phyloP scores from a whole-genome alignment of 208 protist genomes.

The Crithidia expoeki region DNA sequence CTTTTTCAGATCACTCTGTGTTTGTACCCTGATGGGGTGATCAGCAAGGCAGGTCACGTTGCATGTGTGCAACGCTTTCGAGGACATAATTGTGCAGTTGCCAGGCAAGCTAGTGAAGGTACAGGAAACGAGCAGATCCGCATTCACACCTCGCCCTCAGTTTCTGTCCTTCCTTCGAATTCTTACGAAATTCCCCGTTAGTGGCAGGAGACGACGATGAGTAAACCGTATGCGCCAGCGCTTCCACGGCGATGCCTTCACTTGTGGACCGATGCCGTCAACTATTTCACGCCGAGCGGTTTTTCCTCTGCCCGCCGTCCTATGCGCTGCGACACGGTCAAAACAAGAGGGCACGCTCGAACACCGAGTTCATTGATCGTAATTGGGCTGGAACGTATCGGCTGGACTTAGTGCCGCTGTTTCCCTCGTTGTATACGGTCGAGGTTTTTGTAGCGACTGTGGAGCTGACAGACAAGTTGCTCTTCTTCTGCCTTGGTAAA shows the following conservation, averaged over 20 bases:
- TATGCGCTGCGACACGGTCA: slow-evolving; percentile 14
- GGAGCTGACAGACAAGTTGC: background rate
- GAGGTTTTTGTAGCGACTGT: slow-evolving; percentile 18
- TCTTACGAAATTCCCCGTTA: background rate
- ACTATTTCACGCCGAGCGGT: slow-evolving; percentile 25
- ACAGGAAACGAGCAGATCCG: background rate
- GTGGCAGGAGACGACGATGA: slow-evolving; percentile 10
- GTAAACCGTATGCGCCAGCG: background rate
- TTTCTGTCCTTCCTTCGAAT: no score
- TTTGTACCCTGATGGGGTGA: background rate
- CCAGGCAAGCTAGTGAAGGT: no score
- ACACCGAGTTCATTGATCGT: slow-evolving; percentile 18
- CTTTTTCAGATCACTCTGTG: slow-evolving; percentile 9
- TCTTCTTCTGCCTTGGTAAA: background rate
- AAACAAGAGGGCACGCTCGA: background rate
- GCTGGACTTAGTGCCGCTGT: slow-evolving; percentile 35
- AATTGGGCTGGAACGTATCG: slow-evolving; percentile 28
- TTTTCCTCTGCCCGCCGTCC: slow-evolving; percentile 18
- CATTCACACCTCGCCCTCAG: no score
- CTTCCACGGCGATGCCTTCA: slow-evolving; percentile 15
- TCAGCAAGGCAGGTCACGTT: background rate
- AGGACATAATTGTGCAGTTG: no score
- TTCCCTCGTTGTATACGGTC: slow-evolving; percentile 17
- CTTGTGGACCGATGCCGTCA: slow-evolving; percentile 26
- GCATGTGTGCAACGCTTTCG: background rate